phyloP scores from a whole-genome alignment of 2,329 filamentous ascomycete genomes.

The Bipolaris bicolor region DNA sequence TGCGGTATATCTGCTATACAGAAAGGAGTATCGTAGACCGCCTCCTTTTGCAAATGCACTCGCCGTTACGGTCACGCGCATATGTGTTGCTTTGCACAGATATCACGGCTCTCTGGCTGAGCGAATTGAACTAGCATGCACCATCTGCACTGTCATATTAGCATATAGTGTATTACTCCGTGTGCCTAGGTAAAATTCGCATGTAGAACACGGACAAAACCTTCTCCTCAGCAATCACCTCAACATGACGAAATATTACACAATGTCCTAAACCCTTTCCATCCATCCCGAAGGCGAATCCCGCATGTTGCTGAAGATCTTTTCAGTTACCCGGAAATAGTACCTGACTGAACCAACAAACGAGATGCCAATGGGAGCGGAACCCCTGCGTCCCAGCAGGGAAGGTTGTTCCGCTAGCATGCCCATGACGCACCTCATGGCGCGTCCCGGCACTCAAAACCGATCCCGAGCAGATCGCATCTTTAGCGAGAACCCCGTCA shows the following conservation, averaged over 20 bases:
- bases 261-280: conserved; percentile 8
- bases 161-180: no score
- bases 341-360: conserved; percentile 11
- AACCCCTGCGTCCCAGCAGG: conserved; percentile 14
- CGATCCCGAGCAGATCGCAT: not conserved
- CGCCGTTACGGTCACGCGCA: not conserved
- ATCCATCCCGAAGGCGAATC: conserved; percentile 27
- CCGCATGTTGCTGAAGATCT: conserved; percentile 24
- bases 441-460: conserved; percentile 11
- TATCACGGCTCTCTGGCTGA: no score
- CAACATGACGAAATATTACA: not conserved
- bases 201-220: not conserved
- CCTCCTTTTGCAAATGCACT: not conserved
- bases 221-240: not conserved
- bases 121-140: no score
- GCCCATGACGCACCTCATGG: conserved; percentile 31
- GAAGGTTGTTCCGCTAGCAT: conserved; percentile 29
- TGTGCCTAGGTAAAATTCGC: no score
- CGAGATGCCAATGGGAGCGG: conserved; percentile 26
- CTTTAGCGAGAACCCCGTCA: not conserved
- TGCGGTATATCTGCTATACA: no score
- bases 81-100: no score
- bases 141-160: no score
- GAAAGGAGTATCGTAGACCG: not conserved
- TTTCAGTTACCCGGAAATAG: conserved; percentile 15